These are phyloP conservation scores for Fagus crenata DNA, from an alignment of 306 rosid species.

Conservation along the genomic window DNA sequence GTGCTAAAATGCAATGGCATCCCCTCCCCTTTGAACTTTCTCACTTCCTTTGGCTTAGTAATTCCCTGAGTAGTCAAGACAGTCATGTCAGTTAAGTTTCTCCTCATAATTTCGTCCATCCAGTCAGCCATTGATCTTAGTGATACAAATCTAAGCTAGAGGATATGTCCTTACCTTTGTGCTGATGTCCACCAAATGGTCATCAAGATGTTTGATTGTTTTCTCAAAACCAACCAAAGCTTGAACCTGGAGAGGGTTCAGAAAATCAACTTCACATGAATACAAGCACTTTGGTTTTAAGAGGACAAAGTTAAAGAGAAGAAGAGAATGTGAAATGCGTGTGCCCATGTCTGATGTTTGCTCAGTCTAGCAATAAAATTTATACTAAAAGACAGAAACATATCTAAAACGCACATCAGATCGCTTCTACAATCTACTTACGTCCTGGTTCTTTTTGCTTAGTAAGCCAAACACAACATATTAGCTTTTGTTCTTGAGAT, in stretches of 20 bases:
- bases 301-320: background rate
- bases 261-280: constrained; percentile 25
- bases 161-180: constrained; percentile 60
- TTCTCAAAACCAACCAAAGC: constrained; percentile 95
- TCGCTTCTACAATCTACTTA: no score
- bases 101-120: background rate
- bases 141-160: background rate
- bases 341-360: background rate
- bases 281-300: background rate
- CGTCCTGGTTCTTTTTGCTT: background rate
- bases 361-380: background rate
- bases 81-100: constrained; percentile 21
- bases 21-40: constrained; percentile 91
- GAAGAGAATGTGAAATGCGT: background rate
- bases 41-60: constrained; percentile 88
- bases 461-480: background rate
- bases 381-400: background rate
- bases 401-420: background rate
- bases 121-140: background rate
- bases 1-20: constrained; percentile 90
- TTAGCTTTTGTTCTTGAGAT: no score
- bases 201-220: constrained; percentile 82
- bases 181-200: constrained; percentile 80
- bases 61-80: constrained; percentile 57
- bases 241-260: constrained; percentile 67